Percentiles rank a stretch among this genome's conserved stretches.
Evolutionary conservation across 192 early-diverging fungal genomes (phyloP).

Genomic region (Radiomyces spectabilis): DNA sequence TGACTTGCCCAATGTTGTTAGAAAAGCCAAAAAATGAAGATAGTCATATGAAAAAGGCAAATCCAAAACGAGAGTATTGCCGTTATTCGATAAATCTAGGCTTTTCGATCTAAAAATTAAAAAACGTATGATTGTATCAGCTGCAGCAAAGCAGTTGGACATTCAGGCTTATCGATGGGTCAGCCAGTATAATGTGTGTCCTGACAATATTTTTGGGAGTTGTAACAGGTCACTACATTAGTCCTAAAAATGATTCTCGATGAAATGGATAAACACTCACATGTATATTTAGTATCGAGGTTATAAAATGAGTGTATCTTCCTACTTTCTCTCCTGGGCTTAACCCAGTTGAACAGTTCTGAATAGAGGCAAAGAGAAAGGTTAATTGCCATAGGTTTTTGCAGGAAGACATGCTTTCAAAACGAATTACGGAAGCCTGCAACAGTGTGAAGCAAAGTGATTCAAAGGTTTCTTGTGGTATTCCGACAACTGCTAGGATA

Average conservation of each 20-base stretch:
- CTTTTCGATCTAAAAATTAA: constrained; percentile 3
- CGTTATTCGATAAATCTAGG: constrained; percentile 3
- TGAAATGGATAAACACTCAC: constrained; percentile 7
- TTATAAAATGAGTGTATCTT: no score
- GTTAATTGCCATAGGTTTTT: no score
- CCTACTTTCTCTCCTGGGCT: no score
- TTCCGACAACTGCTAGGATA: no score
- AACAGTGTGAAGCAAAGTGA: no score
- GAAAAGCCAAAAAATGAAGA: not conserved
- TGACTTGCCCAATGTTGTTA: not conserved
- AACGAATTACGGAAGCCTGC: no score
- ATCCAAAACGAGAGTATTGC: not conserved
- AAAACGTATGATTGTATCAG: constrained; percentile 3
- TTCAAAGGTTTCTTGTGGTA: no score
- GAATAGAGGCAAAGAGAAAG: no score
- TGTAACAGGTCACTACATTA: no score
- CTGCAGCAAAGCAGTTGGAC: constrained; percentile 2
- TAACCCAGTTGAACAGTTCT: no score
- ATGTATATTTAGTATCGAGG: no score
- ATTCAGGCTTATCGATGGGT: not conserved
- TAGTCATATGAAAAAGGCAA: not conserved
- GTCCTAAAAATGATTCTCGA: constrained; percentile 9
- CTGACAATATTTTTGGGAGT: constrained; percentile 1
- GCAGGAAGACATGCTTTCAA: no score
- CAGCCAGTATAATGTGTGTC: not conserved